Conservation (phyloP, 768 basidiomycete species). For the Trametes maxima region DNA sequence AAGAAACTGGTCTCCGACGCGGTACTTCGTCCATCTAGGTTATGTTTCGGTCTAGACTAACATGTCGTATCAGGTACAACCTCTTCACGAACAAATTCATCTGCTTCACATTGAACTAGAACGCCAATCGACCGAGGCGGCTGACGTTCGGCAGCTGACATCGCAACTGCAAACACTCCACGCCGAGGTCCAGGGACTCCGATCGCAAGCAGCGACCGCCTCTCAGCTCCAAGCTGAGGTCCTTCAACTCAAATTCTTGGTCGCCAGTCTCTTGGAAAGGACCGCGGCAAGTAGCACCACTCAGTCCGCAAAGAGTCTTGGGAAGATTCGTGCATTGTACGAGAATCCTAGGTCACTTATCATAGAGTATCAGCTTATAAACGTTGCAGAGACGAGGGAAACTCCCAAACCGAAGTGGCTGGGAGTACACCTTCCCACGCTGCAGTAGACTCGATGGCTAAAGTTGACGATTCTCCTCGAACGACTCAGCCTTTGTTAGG, state of each 20-base stretch:
- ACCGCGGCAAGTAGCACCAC: background rate
- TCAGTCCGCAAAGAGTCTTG: slow-evolving; percentile 21
- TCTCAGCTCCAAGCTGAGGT: slow-evolving; percentile 24
- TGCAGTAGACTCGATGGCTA: slow-evolving; percentile 11
- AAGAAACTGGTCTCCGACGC: background rate
- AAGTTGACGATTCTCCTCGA: slow-evolving; percentile 37
- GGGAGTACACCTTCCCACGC: background rate
- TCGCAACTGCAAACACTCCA: slow-evolving; percentile 41
- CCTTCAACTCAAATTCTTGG: slow-evolving; percentile 3
- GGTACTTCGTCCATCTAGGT: background rate
- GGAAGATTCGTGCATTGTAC: slow-evolving; percentile 25
- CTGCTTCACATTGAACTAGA: slow-evolving; percentile 49
- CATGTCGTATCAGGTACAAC: slow-evolving; percentile 28
- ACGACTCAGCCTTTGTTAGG: slow-evolving; percentile 52
- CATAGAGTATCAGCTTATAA: background rate
- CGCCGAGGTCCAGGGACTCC: slow-evolving; percentile 38
- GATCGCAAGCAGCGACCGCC: slow-evolving; percentile 23
- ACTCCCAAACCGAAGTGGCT: background rate
- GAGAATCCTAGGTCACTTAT: background rate
- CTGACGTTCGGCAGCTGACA: slow-evolving; percentile 39
- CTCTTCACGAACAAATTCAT: slow-evolving; percentile 50
- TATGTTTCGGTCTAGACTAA: background rate
- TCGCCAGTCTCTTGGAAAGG: background rate
- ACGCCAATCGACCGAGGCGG: slow-evolving; percentile 39
- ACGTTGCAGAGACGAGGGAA: slow-evolving; percentile 8